phyloP scores from a whole-genome alignment of 495 filamentous ascomycete species.

The Penicillium longicatenatum region DNA sequence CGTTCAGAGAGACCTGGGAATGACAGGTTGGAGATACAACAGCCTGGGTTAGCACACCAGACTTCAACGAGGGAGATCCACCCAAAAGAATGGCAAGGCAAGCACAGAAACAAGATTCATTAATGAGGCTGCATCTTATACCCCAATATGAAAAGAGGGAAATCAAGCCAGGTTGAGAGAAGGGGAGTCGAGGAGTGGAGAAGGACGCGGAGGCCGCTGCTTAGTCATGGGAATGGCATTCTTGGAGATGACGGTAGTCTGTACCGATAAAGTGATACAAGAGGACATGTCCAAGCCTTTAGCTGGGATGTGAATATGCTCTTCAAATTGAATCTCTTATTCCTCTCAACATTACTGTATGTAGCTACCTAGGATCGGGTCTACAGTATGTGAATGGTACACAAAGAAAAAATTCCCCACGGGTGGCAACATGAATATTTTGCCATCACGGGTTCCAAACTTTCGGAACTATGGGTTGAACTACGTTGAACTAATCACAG shows the following conservation, averaged over 20 bases:
- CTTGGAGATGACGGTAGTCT: too few species aligned
- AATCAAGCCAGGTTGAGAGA: constrained; percentile 19
- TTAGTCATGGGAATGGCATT: constrained; percentile 24
- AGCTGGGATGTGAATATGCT: too few species aligned
- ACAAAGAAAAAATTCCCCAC: neutral
- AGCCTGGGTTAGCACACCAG: constrained; percentile 14
- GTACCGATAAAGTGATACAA: neutral
- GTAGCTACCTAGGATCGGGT: too few species aligned
- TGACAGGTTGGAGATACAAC: constrained; percentile 20
- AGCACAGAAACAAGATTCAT: constrained; percentile 22
- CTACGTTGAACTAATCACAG: neutral
- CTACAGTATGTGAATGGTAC: too few species aligned
- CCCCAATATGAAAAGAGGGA: constrained; percentile 8
- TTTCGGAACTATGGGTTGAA: neutral
- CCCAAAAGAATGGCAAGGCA: constrained; percentile 24
- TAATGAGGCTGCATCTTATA: constrained; percentile 22
- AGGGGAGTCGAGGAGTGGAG: constrained; percentile 28
- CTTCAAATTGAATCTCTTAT: too few species aligned
- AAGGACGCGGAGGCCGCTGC: constrained; percentile 22
- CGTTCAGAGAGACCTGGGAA: constrained; percentile 12
- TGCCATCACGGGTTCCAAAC: constrained; percentile 1
- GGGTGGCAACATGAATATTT: constrained; percentile 2
- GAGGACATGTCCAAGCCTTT: too few species aligned
- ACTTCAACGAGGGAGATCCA: constrained; percentile 24
- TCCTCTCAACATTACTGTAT: too few species aligned